Base-by-base conservation (phyloP, 163 green algal species). In the Scenedesmus sp. region DNA sequence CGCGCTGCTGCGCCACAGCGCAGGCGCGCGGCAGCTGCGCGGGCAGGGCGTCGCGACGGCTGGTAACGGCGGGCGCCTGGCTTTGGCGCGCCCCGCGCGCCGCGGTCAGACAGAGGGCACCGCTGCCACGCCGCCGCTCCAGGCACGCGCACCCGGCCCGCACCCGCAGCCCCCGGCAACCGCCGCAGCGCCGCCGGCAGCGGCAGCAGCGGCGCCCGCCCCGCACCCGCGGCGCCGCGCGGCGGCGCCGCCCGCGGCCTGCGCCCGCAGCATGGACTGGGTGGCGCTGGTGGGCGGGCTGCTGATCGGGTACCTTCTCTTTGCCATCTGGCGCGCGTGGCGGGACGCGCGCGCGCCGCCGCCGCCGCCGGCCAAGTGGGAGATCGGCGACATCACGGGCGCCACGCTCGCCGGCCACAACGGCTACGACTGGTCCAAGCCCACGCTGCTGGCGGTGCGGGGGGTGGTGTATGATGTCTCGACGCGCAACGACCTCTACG, bases 401-500 rank as follows among this genome's bases (percentile, higher is more conserved):
- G 28, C 83, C 4, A 64, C 57, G 7, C 80, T 91, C 15, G 28
- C 47, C 10, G 76, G 63, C n/a, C 85, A 91, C 64, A 80, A 60
- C 10, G 87, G 87, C 50, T 92, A 90, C 50, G 83, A 92, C 42
- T 95, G 88, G 53, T 85, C 69, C 14, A 93, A 96, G 76, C 88
- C 89, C 0, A 86, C 83, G 14, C 75, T 88, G 20, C 50, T 97
- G 22, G 90, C 94, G 0, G 57, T 98, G 4, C 45, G 75, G 42
- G 92, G 93, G 15, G 81, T 83, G 5, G 71, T 98, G 2, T 97
- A 92, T 24, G 93, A 98, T 53, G 92, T 98, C 2, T 92, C 78
- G 9, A 74, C 85, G 26, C 85, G 80, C 20, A 78, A 78, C 11
- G 80, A 92, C 31, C 89, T 94, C 34, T 98, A 96, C 53, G 94